A percentile compares a stretch with the other conserved stretches of the same genome.
phyloP scores from a whole-genome alignment of 164 flowering plant genomes.

The Stephania japonica region DNA sequence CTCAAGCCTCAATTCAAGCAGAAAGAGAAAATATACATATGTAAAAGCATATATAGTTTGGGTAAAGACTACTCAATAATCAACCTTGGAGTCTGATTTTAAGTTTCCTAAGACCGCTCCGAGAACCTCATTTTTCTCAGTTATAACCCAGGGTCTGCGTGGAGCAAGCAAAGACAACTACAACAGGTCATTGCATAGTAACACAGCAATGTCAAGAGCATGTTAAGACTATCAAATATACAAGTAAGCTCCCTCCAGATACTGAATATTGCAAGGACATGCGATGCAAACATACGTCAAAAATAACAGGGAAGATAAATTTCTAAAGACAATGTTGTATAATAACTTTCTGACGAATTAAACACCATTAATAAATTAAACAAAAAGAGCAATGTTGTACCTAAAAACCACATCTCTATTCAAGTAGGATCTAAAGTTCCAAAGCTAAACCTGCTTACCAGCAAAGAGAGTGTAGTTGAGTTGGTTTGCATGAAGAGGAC shows the following conservation, averaged over 20 bases:
- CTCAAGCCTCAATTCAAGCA: too few relatives aligned
- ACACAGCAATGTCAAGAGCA: neutral
- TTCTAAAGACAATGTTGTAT: too few relatives aligned
- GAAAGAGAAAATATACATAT: too few relatives aligned
- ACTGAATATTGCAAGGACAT: neutral
- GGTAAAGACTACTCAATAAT: neutral
- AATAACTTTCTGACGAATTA: too few relatives aligned
- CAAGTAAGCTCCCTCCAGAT: neutral
- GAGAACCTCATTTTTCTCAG: constrained; percentile 15
- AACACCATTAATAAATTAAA: too few relatives aligned
- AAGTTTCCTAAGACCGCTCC: constrained; percentile 8
- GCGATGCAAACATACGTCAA: neutral
- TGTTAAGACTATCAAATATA: neutral
- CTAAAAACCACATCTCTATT: too few relatives aligned
- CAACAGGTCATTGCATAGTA: neutral
- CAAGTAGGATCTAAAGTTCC: too few relatives aligned
- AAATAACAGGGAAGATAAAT: neutral
- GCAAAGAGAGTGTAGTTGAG: too few relatives aligned
- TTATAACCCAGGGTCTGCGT: constrained; percentile 45
- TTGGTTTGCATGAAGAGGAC: too few relatives aligned
- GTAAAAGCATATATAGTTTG: neutral
- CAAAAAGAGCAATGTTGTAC: too few relatives aligned
- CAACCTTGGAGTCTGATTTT: constrained; percentile 21
- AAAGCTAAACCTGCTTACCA: too few relatives aligned
- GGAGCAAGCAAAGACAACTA: neutral